These are phyloP conservation scores for Xanthoceras sorbifolium DNA, from an alignment of 345 rosid species.

Conservation along the genomic window DNA sequence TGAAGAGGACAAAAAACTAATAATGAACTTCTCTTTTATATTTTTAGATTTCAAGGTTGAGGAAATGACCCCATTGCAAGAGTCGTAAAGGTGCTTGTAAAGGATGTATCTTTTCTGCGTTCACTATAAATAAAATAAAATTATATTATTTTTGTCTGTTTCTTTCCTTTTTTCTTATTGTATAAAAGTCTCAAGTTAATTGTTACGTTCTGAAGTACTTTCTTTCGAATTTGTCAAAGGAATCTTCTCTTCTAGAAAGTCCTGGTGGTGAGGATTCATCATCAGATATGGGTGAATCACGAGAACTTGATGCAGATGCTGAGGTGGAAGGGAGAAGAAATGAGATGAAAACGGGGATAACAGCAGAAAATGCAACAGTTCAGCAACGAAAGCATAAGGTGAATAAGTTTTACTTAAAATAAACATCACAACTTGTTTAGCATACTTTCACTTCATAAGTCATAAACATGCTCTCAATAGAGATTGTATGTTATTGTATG, in stretches of 20 bases:
- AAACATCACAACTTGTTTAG: too few relatives aligned
- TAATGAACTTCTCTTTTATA: too few relatives aligned
- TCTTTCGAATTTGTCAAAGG: slow-evolving; percentile 49
- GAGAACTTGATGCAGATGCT: slow-evolving; percentile 59
- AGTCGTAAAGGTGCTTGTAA: too few relatives aligned
- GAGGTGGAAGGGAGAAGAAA: slow-evolving; percentile 53
- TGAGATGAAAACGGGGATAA: slow-evolving; percentile 44
- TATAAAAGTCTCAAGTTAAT: too few relatives aligned
- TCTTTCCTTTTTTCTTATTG: too few relatives aligned
- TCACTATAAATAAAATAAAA: too few relatives aligned
- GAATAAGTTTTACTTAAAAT: background rate
- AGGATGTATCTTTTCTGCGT: too few relatives aligned
- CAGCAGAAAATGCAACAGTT: slow-evolving; percentile 43
- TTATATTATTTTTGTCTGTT: too few relatives aligned
- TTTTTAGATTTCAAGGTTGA: too few relatives aligned
- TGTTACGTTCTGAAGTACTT: too few relatives aligned
- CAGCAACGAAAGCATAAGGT: slow-evolving; percentile 63
- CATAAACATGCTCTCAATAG: background rate
- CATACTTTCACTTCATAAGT: background rate
- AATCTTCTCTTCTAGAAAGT: slow-evolving; percentile 61
- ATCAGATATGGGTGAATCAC: slow-evolving; percentile 67
- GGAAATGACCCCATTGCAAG: too few relatives aligned
- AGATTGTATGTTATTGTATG: background rate
- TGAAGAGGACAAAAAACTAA: too few relatives aligned
- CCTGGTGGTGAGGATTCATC: slow-evolving; percentile 69